Percentiles rank a stretch among this genome's conserved stretches.
These are phyloP conservation scores for Sordariomycetes sp. DNA, from an alignment of 2,329 filamentous ascomycete species.

Conservation along the genomic window DNA sequence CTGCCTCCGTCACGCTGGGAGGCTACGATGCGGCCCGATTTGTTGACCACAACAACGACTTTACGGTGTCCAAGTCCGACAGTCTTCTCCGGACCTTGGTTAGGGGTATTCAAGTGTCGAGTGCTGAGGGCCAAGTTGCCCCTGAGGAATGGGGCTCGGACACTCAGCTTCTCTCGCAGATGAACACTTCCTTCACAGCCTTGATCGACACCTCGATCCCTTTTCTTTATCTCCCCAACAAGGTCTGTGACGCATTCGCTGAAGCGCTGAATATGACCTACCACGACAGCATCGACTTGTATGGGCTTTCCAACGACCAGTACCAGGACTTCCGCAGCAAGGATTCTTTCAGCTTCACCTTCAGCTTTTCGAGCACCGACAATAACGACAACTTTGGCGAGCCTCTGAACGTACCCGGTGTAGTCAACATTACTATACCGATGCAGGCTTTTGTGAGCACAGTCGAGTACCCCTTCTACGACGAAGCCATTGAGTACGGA, in stretches of 20 bases:
- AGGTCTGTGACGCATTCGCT: slow-evolving; percentile 57
- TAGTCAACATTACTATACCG: slow-evolving; percentile 49
- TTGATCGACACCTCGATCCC: slow-evolving; percentile 57
- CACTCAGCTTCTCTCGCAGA: slow-evolving; percentile 26
- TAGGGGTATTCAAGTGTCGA: slow-evolving; percentile 41
- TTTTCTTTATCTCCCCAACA: slow-evolving; percentile 52
- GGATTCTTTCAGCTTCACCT: slow-evolving; percentile 43
- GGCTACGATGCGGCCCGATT: slow-evolving; percentile 60
- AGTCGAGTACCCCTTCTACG: slow-evolving; percentile 39
- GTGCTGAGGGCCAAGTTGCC: slow-evolving; percentile 11
- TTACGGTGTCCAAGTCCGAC: slow-evolving; percentile 44
- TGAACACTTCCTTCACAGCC: slow-evolving; percentile 38
- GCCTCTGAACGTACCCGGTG: slow-evolving; percentile 35
- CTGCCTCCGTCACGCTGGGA: slow-evolving; percentile 56
- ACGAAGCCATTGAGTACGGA: slow-evolving; percentile 30
- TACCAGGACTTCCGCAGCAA: slow-evolving; percentile 33
- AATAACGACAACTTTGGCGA: slow-evolving; percentile 42
- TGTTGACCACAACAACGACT: slow-evolving; percentile 48
- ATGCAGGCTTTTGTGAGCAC: slow-evolving; percentile 39
- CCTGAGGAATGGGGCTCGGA: slow-evolving; percentile 1
- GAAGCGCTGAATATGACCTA: slow-evolving; percentile 54
- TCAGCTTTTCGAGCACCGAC: slow-evolving; percentile 45
- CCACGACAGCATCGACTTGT: slow-evolving; percentile 54
- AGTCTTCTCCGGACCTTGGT: slow-evolving; percentile 51
- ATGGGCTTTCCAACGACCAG: slow-evolving; percentile 52